These are phyloP conservation scores for Rhododendron ovatum DNA, from an alignment of 148 eudicot genomes.

Conservation along the genomic window DNA sequence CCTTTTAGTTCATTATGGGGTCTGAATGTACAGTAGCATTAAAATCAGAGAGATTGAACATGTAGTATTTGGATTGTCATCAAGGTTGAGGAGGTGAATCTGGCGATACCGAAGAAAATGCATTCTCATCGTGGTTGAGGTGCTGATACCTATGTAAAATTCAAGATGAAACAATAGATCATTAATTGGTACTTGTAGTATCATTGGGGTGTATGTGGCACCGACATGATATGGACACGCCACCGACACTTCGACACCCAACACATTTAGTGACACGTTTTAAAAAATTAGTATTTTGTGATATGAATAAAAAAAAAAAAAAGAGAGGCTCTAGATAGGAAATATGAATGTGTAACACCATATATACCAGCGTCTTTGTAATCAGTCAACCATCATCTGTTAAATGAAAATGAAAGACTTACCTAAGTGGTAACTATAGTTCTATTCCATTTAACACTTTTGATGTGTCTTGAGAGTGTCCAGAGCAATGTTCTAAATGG, in stretches of 20 bases:
- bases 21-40: not conserved
- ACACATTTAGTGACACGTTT: not conserved
- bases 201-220: not conserved
- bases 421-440: not conserved
- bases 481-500: no score
- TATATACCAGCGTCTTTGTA: not conserved
- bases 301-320: not conserved
- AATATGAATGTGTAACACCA: not conserved
- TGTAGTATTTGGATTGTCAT: not conserved
- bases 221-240: not conserved
- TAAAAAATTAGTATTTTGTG: not conserved
- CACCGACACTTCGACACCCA: not conserved
- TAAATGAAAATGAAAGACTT: not conserved
- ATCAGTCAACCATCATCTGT: not conserved
- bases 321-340: not conserved
- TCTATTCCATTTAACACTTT: not conserved
- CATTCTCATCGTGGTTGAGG: not conserved
- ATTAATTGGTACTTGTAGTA: not conserved
- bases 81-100: not conserved
- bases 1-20: not conserved
- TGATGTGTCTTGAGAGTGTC: not conserved
- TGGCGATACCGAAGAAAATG: not conserved
- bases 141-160: not conserved
- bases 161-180: not conserved
- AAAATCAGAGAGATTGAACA: not conserved